Evolutionary conservation across 805 yeast genomes (phyloP), one percentile per base, ranked within the genome.

Genomic region (Saccharomyces mikatae): DNA sequence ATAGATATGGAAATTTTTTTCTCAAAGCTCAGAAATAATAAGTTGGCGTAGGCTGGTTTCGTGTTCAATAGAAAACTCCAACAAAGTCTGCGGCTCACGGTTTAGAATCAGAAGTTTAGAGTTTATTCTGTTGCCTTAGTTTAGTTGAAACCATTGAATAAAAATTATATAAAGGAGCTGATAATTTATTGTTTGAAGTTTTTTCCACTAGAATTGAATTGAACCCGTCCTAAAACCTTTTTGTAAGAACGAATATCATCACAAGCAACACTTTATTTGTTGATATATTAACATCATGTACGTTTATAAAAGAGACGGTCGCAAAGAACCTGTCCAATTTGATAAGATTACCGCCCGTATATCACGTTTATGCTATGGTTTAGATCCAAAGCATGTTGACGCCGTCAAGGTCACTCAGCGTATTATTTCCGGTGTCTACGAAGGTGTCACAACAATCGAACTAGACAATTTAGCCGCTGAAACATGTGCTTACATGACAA

Each of bases 331-430:
- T 49, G 96, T 90, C 54, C 87, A 90, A 69, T 90, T 90, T 72
- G 97, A 90, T 73, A 90, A 91, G 73, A 91, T 92, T 79, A 91
- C 97, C 53, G 96, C 97, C 51, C 80, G 94, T 67, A 86, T 92
- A 56, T 86, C 90, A 60, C 86, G 97, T 65, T 81, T 92, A 57
- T 90, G 97, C 63, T 91, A 91, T 67, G 97, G 97, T 50, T 80
- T 92, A 59, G 96, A 91, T 68, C 76, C 91, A 44, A 79, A 79
- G 48, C 95, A 89, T 70, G 89, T 92, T 54, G 97, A 92, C 67
- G 87, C 97, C 46, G 94, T 85, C 52, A 86, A 89, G 56, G 89
- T 94, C 71, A 88, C 97, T 28, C 96, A 89, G 71, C 80, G 92
- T 68, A 92, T 91, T 61, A 87, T 89, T 58, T 80, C 89, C n/a